Conservation (phyloP, 177 flowering plant species). For the Vitis hybrid region DNA sequence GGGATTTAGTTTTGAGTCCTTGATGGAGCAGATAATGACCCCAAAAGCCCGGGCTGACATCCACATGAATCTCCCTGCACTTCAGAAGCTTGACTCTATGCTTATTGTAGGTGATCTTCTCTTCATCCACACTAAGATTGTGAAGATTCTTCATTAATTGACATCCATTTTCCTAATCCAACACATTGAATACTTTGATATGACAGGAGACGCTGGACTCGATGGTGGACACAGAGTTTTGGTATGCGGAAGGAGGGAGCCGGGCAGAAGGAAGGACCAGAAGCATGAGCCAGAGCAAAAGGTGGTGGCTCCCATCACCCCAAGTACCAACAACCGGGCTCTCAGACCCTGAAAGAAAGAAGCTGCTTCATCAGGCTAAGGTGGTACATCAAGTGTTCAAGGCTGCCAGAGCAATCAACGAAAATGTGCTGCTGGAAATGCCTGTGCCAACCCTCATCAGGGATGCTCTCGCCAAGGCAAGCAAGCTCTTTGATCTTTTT, state of each 20-base stretch:
- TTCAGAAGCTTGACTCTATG: conserved; percentile 89
- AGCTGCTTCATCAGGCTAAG: conserved; percentile 56
- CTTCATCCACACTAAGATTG: conserved; percentile 7
- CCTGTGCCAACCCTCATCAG: conserved; percentile 60
- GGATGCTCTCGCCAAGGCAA: conserved; percentile 78
- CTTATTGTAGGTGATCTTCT: conserved; percentile 67
- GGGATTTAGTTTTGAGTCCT: conserved; percentile 4
- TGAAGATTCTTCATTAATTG: neutral
- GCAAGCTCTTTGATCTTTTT: conserved; percentile 2
- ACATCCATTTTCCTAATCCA: neutral
- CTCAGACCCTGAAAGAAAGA: conserved; percentile 58
- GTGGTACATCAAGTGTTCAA: conserved; percentile 79
- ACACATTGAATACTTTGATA: neutral
- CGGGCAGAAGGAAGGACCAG: conserved; percentile 75
- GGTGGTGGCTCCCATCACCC: conserved; percentile 98
- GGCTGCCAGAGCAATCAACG: conserved; percentile 83
- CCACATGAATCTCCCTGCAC: conserved; percentile 94
- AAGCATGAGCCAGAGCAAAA: conserved; percentile 50
- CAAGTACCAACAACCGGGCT: conserved; percentile 73
- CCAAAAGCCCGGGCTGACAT: conserved; percentile 87
- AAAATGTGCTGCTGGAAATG: conserved; percentile 67
- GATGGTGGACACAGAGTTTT: conserved; percentile 80
- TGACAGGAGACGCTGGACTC: conserved; percentile 76
- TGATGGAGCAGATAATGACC: conserved; percentile 76
- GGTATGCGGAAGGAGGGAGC: conserved; percentile 92